Evolutionary conservation across 768 basidiomycete genomes (phyloP).

Genomic region (Leccinum subgranulosum): DNA sequence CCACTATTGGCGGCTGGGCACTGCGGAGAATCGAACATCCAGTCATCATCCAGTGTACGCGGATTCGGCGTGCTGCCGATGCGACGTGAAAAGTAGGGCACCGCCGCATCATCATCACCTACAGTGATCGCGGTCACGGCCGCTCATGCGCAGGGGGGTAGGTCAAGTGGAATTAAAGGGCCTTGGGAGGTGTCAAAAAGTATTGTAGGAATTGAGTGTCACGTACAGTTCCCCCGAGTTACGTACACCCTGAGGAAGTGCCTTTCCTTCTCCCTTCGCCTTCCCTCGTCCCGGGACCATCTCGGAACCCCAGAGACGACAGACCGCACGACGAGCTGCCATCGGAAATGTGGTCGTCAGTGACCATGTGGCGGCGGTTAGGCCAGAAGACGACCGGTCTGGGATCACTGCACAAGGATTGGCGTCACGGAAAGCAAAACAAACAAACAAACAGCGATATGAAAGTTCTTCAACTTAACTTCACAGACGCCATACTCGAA

Average conservation of each 20-base stretch:
- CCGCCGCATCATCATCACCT: not conserved
- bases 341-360: not conserved
- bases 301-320: not conserved
- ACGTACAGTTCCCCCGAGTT: constrained; percentile 12
- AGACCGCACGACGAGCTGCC: not conserved
- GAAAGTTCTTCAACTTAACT: constrained; percentile 15
- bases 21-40: constrained; percentile 12
- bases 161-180: not conserved
- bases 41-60: not conserved
- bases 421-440: constrained; percentile 3
- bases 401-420: constrained; percentile 14
- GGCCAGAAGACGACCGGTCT: not conserved
- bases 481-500: constrained; percentile 3
- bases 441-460: not conserved
- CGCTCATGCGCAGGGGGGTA: not conserved
- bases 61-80: not conserved
- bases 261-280: constrained; percentile 6
- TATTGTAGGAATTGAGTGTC: not conserved
- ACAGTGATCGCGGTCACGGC: constrained; percentile 9
- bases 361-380: not conserved
- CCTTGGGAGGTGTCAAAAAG: not conserved
- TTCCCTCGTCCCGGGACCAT: not conserved
- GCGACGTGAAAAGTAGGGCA: not conserved
- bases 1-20: not conserved
- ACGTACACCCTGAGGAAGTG: constrained; percentile 12